These are phyloP conservation scores for Neopestalotiopsis sp. DNA, from an alignment of 2,329 filamentous ascomycete genomes.

Conservation along the genomic window DNA sequence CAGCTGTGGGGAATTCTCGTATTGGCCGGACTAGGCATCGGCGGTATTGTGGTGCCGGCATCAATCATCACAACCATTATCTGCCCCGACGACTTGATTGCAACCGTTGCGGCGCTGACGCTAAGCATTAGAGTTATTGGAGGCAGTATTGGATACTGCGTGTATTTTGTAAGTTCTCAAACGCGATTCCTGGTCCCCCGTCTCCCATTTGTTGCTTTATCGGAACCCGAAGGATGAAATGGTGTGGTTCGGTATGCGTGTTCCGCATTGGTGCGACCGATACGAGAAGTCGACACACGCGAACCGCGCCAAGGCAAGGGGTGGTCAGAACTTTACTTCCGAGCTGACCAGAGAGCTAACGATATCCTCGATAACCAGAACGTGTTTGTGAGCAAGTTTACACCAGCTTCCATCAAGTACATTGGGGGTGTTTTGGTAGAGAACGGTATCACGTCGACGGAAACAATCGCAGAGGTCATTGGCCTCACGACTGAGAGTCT, in stretches of 20 bases:
- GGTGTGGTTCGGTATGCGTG: not conserved
- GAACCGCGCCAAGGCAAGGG: not conserved
- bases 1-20: conserved; percentile 62
- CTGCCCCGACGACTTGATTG: conserved; percentile 72
- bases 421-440: conserved; percentile 56
- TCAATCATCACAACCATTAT: conserved; percentile 73
- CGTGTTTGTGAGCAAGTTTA: conserved; percentile 53
- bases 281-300: not conserved
- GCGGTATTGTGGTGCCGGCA: conserved; percentile 70
- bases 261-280: not conserved
- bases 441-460: conserved; percentile 52
- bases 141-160: conserved; percentile 67
- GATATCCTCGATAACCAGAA: conserved; percentile 47
- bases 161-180: conserved; percentile 31
- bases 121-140: conserved; percentile 73
- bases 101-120: conserved; percentile 70
- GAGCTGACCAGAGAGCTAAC: not conserved
- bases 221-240: not conserved
- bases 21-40: conserved; percentile 67
- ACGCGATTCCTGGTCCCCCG: not conserved
- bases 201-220: not conserved
- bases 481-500: conserved; percentile 57
- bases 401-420: conserved; percentile 36
- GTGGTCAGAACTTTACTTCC: not conserved
- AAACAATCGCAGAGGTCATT: conserved; percentile 55